Evolutionary conservation across 371 early-diverging fungal species (phyloP), one percentile per base, ranked within the genome.

Genomic region (Sporodiniella umbellata): DNA sequence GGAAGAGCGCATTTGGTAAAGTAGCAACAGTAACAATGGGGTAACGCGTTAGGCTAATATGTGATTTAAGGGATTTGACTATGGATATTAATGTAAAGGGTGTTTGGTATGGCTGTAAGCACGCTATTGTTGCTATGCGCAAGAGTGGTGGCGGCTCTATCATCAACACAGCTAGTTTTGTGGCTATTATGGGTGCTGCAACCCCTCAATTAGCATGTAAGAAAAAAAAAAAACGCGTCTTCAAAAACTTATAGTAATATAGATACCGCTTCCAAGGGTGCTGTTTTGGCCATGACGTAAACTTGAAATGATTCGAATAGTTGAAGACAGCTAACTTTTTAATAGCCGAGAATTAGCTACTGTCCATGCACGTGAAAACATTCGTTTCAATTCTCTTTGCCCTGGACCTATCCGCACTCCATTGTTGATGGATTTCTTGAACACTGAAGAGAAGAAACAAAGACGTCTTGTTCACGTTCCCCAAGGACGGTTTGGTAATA

Each of bases 241-340:
- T 0, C 35, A 21, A 31, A 19, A 8, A 24, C 33, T 48, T 33
- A 17, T 39, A 21, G 8, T 17, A 10, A 17, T 24, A 33, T 54
- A 86, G 86, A 93, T 66, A 93, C 94, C 5, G 87, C 92, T 30
- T 90, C 90, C 45, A 93, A 93, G 60, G 93, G 94, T 21, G 94
- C 92, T 22, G 92, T 93, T 10, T 69, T 91, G 33, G 86, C 92
- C 42, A 88, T 93, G 90, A 91, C 87, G 83, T 82, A 66, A 64
- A 68, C 65, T 24, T 10, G 46, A n/a, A n/a, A n/a, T n/a, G n/a
- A n/a, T n/a, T n/a, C n/a, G n/a, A n/a, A n/a, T n/a, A n/a, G n/a
- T n/a, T n/a, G n/a, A n/a, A n/a, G n/a, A n/a, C n/a, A n/a, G n/a
- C n/a, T n/a, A n/a, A n/a, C n/a, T 10, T 6, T 21, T 24, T 19